Conservation (phyloP, 192 early-diverging fungal species). For the Linnemannia hyalina region DNA sequence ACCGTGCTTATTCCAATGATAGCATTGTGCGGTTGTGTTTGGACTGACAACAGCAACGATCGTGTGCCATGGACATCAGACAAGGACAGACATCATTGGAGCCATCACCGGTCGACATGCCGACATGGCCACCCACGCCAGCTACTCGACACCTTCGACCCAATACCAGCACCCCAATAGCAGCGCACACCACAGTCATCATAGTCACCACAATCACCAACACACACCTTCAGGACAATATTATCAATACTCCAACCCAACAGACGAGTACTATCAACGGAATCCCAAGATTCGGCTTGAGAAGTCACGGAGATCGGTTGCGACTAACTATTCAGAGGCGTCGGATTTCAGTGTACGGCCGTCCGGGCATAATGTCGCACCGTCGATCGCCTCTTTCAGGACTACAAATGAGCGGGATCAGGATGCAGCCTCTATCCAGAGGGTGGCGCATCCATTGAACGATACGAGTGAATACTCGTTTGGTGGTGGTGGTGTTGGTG, state of each 20-base stretch:
- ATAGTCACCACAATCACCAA: conserved; percentile 25
- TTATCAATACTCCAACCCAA: conserved; percentile 47
- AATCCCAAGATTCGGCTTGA: conserved; percentile 26
- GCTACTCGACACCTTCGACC: conserved; percentile 19
- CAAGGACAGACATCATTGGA: conserved; percentile 47
- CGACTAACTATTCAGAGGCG: conserved; percentile 36
- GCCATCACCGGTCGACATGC: conserved; percentile 49
- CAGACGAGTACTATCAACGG: conserved; percentile 37
- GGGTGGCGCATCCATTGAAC: not conserved
- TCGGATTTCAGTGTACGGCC: conserved; percentile 38
- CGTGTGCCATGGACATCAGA: conserved; percentile 55
- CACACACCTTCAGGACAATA: conserved; percentile 27
- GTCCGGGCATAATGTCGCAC: conserved; percentile 13
- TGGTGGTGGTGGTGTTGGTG: conserved; percentile 5
- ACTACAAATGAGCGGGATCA: conserved; percentile 35
- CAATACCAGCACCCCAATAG: conserved; percentile 21
- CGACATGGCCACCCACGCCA: conserved; percentile 26
- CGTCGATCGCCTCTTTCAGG: conserved; percentile 39
- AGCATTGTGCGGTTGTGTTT: conserved; percentile 62
- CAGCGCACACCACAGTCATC: conserved; percentile 7
- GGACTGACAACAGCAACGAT: conserved; percentile 62
- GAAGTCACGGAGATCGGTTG: conserved; percentile 38
- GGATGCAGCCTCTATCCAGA: conserved; percentile 19
- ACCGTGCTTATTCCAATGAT: not conserved
- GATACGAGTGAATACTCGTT: conserved; percentile 24